Conservation (phyloP, 2,329 filamentous ascomycete species). For the Phaeoacremonium minimum region DNA sequence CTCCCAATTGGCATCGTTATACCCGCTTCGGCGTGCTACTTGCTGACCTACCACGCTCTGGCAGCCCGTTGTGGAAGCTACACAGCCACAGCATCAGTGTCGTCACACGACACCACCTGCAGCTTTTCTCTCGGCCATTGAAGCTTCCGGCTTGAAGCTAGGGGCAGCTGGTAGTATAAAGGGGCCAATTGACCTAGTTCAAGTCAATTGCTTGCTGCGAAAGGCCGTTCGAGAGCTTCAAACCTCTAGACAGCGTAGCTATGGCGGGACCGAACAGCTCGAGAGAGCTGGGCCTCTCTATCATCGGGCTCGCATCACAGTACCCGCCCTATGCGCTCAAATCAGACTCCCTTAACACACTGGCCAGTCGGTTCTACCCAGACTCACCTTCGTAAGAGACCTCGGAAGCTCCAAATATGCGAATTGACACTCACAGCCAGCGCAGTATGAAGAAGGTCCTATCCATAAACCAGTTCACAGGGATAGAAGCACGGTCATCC, state of each 20-base stretch:
- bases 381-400: conserved; percentile 52
- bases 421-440: conserved; percentile 3
- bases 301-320: conserved; percentile 54
- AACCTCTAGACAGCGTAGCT: not conserved
- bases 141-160: no score
- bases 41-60: no score
- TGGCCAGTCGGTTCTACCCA: conserved; percentile 55
- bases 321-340: conserved; percentile 55
- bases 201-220: not conserved
- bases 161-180: no score
- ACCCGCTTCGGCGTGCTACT: no score
- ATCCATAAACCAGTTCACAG: conserved; percentile 60
- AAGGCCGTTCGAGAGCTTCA: not conserved
- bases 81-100: no score
- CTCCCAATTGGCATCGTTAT: no score
- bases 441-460: conserved; percentile 59
- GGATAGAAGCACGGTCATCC: conserved; percentile 59
- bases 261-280: conserved; percentile 39
- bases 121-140: no score
- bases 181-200: not conserved
- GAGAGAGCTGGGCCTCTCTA: conserved; percentile 53
- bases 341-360: conserved; percentile 42
- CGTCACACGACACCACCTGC: no score
- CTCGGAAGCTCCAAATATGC: not conserved
- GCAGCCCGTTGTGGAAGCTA: no score